Base-by-base conservation (phyloP, 345 rosid species). In the Heritiera fomes region DNA sequence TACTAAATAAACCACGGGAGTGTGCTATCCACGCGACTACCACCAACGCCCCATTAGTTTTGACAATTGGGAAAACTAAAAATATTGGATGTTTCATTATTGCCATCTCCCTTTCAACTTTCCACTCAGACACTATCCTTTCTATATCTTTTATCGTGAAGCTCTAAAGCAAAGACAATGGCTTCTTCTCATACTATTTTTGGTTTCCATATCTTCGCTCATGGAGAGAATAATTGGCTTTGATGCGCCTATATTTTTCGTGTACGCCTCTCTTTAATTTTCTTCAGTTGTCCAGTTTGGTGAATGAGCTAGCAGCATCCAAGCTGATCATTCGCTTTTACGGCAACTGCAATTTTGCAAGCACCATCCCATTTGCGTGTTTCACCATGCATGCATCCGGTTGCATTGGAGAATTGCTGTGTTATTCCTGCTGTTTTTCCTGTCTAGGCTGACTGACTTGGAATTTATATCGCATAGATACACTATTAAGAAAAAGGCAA, bases 21-120 rank as follows among this genome's bases (percentile, higher is more conserved):
- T 38, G 76, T 73, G 76, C 64, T 18, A 53, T 55, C 76, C 64
- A 73, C 50, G 63, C 63, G 50, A 73, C 47, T 53, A 53, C 50
- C 76, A 73, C 49, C 49, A 53, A 72, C 63, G 1, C 59, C 23
- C 53, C 38, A 49, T 15, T 49, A 71, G 32, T 71, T 47, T 49
- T 50, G 23, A 38, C 65, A 61, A 61, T 30, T 20, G 13, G 20
- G 20, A 18, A 23, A 20, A n/a, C 11, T 6, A 20, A 59, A 59
- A 55, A 6, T 55, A 2, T 7, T 59, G 20, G 30, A 59, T 59
- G 63, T 20, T 61, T 61, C 40, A 0, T 10, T 61, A 61, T 55
- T 55, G 59, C 59, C 59, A 17, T 61, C 28, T 61, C 65, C 15
- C 1, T 61, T 61, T 61, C 65, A 61, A 61, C 40, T 61, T 11